A percentile compares a stretch with the other conserved stretches of the same genome.
Conservation (phyloP, 2,329 filamentous ascomycete genomes). For the Sporothrix globosa region DNA sequence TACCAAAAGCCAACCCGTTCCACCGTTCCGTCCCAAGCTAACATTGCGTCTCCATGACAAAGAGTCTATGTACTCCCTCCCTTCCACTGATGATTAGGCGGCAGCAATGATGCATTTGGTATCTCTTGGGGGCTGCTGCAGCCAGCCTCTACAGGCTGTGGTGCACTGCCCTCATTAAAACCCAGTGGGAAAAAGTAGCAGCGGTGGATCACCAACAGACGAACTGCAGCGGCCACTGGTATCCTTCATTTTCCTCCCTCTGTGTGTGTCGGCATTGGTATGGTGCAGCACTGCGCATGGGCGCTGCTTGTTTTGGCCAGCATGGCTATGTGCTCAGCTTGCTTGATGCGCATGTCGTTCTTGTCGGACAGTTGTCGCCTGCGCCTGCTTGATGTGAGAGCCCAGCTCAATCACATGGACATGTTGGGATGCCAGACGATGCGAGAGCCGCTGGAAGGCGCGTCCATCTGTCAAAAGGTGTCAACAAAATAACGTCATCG, state of each 20-base stretch:
- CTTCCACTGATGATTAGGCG: slow-evolving; percentile 12
- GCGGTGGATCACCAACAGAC: slow-evolving; percentile 10
- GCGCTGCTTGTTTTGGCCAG: slow-evolving; percentile 9
- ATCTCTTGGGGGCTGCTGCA: not conserved
- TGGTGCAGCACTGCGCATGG: slow-evolving; percentile 11
- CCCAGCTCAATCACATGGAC: slow-evolving; percentile 7
- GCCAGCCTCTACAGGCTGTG: slow-evolving; percentile 8
- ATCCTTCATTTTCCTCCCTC: slow-evolving; percentile 5
- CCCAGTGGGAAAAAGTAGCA: slow-evolving; percentile 13
- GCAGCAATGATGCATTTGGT: slow-evolving; percentile 1
- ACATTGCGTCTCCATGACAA: slow-evolving; percentile 6
- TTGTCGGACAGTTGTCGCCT: slow-evolving; percentile 5
- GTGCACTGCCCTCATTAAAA: slow-evolving; percentile 18
- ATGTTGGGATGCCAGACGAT: slow-evolving; percentile 10
- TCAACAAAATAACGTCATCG: slow-evolving; percentile 5
- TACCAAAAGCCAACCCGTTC: slow-evolving; percentile 7
- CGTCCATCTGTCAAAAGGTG: slow-evolving; percentile 10
- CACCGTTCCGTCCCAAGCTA: slow-evolving; percentile 16
- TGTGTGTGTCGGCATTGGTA: slow-evolving; percentile 5
- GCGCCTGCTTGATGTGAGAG: slow-evolving; percentile 19
- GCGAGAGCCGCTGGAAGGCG: slow-evolving; percentile 2
- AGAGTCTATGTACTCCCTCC: slow-evolving; percentile 2
- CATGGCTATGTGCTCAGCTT: slow-evolving; percentile 14
- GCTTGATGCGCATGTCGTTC: slow-evolving; percentile 11
- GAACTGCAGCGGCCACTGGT: slow-evolving; percentile 1